Conservation (phyloP, 2,329 filamentous ascomycete species). For the Catunica adiposa region DNA sequence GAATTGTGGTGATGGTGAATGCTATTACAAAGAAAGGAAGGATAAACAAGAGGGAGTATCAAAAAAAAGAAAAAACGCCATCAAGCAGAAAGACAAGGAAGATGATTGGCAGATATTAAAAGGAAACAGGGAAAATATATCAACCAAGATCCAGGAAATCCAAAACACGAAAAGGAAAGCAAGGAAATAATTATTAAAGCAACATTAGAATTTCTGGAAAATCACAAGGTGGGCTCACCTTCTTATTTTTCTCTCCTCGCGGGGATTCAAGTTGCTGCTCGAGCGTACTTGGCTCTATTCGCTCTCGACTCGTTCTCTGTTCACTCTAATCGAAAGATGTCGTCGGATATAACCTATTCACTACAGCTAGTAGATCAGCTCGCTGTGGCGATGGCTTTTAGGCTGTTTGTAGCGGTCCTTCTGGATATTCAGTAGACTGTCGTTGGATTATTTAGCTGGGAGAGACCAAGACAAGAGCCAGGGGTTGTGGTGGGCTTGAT, state of each 20-base stretch:
- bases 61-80: background rate
- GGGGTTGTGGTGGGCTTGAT: background rate
- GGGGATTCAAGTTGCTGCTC: background rate
- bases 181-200: slow-evolving; percentile 14
- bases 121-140: background rate
- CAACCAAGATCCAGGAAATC: background rate
- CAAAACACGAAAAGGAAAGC: slow-evolving; percentile 13
- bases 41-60: background rate
- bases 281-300: background rate
- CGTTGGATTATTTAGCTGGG: background rate
- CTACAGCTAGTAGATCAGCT: background rate
- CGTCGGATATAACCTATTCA: background rate
- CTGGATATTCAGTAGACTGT: background rate
- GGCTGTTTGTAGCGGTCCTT: too few relatives aligned
- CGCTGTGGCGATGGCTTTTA: too few relatives aligned
- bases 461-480: background rate
- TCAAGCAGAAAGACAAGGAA: background rate
- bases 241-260: too few relatives aligned
- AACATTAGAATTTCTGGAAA: background rate
- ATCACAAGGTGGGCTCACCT: background rate
- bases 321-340: too few relatives aligned
- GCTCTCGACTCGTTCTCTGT: too few relatives aligned
- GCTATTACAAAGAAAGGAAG: too few relatives aligned
- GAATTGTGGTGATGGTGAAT: too few relatives aligned
- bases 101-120: background rate